Percentiles rank a stretch among this genome's conserved stretches.
Evolutionary conservation across 1,139 yeast genomes (phyloP).

Genomic region (Meyerozyma smithsonii): DNA sequence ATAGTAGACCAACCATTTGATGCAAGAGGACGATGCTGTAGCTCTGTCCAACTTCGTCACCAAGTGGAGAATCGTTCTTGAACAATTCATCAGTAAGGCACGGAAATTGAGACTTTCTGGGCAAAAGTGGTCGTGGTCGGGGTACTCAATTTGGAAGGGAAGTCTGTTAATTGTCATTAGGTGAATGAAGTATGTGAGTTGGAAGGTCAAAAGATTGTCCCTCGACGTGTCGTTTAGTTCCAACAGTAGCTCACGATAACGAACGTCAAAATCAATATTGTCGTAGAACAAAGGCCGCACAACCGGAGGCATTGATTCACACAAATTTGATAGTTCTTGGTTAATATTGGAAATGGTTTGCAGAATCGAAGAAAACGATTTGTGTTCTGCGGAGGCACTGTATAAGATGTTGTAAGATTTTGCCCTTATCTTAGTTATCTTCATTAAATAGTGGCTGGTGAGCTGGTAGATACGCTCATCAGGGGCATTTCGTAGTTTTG

Average conservation of each 20-base stretch:
- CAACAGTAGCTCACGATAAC: not conserved
- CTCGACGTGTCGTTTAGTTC: constrained; percentile 1
- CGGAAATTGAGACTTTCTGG: constrained; percentile 17
- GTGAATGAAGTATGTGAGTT: constrained; percentile 29
- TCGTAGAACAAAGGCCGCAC: constrained; percentile 22
- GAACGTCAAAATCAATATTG: constrained; percentile 19
- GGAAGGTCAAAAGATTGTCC: constrained; percentile 20
- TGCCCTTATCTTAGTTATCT: constrained; percentile 24
- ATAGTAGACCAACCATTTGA: constrained; percentile 31
- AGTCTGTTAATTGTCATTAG: constrained; percentile 33
- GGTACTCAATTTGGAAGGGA: constrained; percentile 21
- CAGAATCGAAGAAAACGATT: constrained; percentile 15
- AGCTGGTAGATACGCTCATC: constrained; percentile 3
- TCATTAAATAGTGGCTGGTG: constrained; percentile 13
- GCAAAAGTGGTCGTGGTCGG: constrained; percentile 14
- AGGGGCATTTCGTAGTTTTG: not conserved
- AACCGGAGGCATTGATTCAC: constrained; percentile 11
- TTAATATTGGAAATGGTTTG: constrained; percentile 17
- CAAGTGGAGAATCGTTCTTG: constrained; percentile 31
- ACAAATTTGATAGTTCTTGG: constrained; percentile 16
- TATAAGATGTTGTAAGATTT: constrained; percentile 26
- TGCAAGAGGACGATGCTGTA: constrained; percentile 19
- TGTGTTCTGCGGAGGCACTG: constrained; percentile 21
- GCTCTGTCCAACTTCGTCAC: constrained; percentile 17
- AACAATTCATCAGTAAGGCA: constrained; percentile 26